phyloP scores from a whole-genome alignment of 1,284 basidiomycete species.

The Tilletiopsis washingtonensis region DNA sequence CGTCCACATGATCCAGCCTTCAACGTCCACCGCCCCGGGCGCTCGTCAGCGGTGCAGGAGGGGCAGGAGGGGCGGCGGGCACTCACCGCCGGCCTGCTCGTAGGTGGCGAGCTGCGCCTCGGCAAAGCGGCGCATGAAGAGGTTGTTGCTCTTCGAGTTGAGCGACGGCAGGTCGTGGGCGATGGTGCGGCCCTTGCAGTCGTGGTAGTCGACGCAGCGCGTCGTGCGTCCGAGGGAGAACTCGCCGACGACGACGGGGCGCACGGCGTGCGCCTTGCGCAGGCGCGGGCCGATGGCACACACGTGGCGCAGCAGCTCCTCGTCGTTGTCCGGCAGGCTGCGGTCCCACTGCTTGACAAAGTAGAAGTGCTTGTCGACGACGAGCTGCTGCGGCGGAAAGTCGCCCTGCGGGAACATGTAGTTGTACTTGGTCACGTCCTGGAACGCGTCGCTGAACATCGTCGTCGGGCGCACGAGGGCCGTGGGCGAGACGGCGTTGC shows the following conservation, averaged over 20 bases:
- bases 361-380: slow-evolving; percentile 9
- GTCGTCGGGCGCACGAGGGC: slow-evolving; percentile 39
- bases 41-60: too few species aligned
- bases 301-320: slow-evolving; percentile 5
- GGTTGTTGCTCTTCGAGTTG: slow-evolving; percentile 7
- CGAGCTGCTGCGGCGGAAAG: neutral
- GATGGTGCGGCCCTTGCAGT: slow-evolving; percentile 6
- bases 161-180: slow-evolving; percentile 3
- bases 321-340: neutral
- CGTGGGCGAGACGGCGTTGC: slow-evolving; percentile 8
- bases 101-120: slow-evolving; percentile 13
- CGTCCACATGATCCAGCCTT: slow-evolving; percentile 8
- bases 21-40: neutral
- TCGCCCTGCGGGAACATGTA: neutral
- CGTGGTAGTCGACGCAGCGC: slow-evolving; percentile 4
- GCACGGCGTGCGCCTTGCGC: neutral
- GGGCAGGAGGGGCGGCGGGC: too few species aligned
- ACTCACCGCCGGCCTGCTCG: slow-evolving; percentile 4
- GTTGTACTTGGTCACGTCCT: slow-evolving; percentile 7
- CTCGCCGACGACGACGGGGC: slow-evolving; percentile 11
- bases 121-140: slow-evolving; percentile 10
- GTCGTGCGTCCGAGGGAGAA: slow-evolving; percentile 3
- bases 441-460: slow-evolving; percentile 46
- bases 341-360: slow-evolving; percentile 4
- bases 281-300: neutral